Evolutionary conservation across 1,139 yeast genomes (phyloP), one percentile per base, ranked within the genome.

Genomic region (Yamadazyma atlantica): DNA sequence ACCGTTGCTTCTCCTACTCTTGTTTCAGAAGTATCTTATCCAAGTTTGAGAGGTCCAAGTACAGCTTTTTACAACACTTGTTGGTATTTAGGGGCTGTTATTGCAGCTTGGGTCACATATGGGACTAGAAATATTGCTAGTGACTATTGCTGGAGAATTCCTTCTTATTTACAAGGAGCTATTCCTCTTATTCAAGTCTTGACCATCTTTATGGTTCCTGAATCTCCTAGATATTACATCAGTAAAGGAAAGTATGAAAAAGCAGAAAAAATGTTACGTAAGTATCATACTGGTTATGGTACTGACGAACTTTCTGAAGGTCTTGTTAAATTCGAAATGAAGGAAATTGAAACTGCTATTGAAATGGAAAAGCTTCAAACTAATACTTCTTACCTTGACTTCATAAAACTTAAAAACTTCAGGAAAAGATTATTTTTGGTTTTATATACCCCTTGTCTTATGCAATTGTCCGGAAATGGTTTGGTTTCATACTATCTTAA

Each of bases 1-100:
- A 80, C 89, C 2, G 73, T 88, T 9, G 76, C 80, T 43, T 75
- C 84, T 30, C 85, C 90, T 2, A 83, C 82, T 30, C 85, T 82
- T 59, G 75, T 83, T 39, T 72, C 85, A 11, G 94, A 85, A 55
- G 67, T 82, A 38, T 69, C 85, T 12, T 85, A 89, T 34, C 69
- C 75, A 45, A 64, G 68, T 38, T 74, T 76, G 46, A 80, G 85
- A 60, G 89, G 89, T 37, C 57, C 75, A 37, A 72, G 81, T 39
- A 85, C 84, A 39, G 81, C 85, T 41, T 52, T 76, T 39, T 75
- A 80, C 59, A 89, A 84, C 54, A 76, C 84, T 64, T 70, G 80
- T 17, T 76, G 80, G 41, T 81, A 89, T 13, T 64, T 82, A 56
- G 89, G 90, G 50, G 81, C 82, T 30, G 58, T 75, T 44, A 52